Evolutionary conservation across 305 asterid genomes (phyloP).

Genomic region (Andrographis paniculata): DNA sequence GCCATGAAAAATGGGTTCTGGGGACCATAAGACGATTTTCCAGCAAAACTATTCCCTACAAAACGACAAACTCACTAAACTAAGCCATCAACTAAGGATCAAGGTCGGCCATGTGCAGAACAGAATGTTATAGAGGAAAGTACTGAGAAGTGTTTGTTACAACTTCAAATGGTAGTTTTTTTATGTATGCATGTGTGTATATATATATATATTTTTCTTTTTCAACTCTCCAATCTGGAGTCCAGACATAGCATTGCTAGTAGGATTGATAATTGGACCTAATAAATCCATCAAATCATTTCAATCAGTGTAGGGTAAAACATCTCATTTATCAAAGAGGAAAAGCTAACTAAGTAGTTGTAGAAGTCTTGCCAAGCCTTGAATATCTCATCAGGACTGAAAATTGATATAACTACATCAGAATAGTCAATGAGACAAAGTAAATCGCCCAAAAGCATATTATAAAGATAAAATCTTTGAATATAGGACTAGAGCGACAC

Average conservation of each 20-base stretch:
- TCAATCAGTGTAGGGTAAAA: too few relatives aligned
- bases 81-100: neutral
- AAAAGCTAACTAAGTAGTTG: neutral
- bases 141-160: neutral
- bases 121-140: neutral
- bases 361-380: neutral
- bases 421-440: too few relatives aligned
- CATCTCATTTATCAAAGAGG: slow-evolving; percentile 1
- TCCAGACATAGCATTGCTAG: slow-evolving; percentile 2
- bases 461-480: too few relatives aligned
- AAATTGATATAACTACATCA: too few relatives aligned
- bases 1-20: slow-evolving; percentile 32
- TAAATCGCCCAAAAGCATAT: too few relatives aligned
- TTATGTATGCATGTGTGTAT: too few relatives aligned
- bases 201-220: neutral
- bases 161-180: neutral
- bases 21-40: slow-evolving; percentile 39
- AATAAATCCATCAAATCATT: too few relatives aligned
- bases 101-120: neutral
- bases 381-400: slow-evolving; percentile 1
- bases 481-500: too few relatives aligned
- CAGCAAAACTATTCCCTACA: slow-evolving; percentile 61
- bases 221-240: neutral
- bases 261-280: too few relatives aligned
- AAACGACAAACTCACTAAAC: slow-evolving; percentile 15